Base-by-base conservation (phyloP, 106 monocot species). In the Vanilla planifolia region DNA sequence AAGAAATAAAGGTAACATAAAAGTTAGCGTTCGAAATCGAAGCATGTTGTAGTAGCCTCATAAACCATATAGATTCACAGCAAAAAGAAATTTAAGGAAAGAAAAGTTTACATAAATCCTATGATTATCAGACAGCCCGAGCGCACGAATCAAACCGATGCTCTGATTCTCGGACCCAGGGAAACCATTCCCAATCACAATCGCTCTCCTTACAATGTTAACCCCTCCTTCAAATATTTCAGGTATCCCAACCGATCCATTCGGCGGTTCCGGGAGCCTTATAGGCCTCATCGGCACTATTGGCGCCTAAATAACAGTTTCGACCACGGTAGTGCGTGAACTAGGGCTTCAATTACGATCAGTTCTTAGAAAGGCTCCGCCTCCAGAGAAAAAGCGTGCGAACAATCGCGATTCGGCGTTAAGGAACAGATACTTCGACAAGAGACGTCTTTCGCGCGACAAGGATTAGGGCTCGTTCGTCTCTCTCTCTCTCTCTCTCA, bases 81-180 rank as follows among this genome's bases (percentile, higher is more conserved):
- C 13, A 29, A 29, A 36, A 24, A 53, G 21, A 36, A 24, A 51
- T 13, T 8, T 0, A 3, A 17, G 34, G 6, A 43, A 10, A 15
- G 11, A 17, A 57, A 17, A 51, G 35, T 64, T 74, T 51, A 99
- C 98, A 42, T 88, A 92, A 24, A 92, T 40, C 6, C 79, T 67
- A 10, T 77, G 70, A 8, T 65, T 68, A 23, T 88, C 88, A 21
- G 79, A 55, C n/a, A 92, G 77, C 6, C 98, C 98, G 35, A 94
- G 80, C 35, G 98, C 98, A 37, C 92, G 92, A 55, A 92, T 77
- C 67, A 99, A 43, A 10, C 98, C 98, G 43, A 88, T 28, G 73
- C 92, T 71, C 79, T 99, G 98, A 71, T 76, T 99, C 88, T 99
- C 98, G 2, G 88, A 79, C 16, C 88, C 88, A 44, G 92, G 58